Evolutionary conservation across 2,329 filamentous ascomycete species (phyloP), one percentile per base, ranked within the genome.

Genomic region (Nemania sp.): DNA sequence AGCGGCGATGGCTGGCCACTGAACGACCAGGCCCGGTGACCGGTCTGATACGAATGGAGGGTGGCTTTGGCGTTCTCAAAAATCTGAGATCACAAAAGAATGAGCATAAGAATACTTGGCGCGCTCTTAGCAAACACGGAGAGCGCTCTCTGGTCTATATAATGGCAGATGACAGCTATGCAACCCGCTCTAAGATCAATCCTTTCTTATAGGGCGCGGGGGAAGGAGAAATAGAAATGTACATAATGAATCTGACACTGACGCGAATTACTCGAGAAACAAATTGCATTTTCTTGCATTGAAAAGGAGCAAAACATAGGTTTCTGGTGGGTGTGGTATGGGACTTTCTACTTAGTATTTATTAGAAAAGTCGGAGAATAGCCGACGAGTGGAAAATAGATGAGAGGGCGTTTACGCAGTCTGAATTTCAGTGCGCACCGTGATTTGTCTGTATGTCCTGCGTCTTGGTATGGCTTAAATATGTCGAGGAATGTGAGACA

Each of bases 1-100:
- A 58, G 53, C 15, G 62, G 49, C 33, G 56, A 63, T 49, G 44
- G 31, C 17, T 36, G 17, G n/a, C 6, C 36, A 23, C 4, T 28
- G n/a, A 24, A 39, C 30, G 49, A 52, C 17, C n/a, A 44, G 19
- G 33, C 30, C 7, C 28, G 52, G 15, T 48, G 56, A 19, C 39
- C 49, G 3, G 48, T 49, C 6, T 52, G 39, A 20, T 56, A 41
- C n/a, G 39, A 7, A 7, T 5, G 11, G 8, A 12, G 19, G 2
- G 24, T 15, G 40, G 5, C 11, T 20, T 11, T 15, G 11, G 15
- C 14, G 8, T 14, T 9, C n/a, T 3, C 22, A 6, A 17, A 11
- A 9, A 42, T 8, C 14, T 14, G 14, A n/a, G 46, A 17, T n/a
- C 15, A 31, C 17, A 24, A 41, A 23, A 17, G 22, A 23, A 39